These are phyloP conservation scores for Paraphaeosphaeria sporulosa DNA, from an alignment of 2,329 filamentous ascomycete species.

Conservation along the genomic window DNA sequence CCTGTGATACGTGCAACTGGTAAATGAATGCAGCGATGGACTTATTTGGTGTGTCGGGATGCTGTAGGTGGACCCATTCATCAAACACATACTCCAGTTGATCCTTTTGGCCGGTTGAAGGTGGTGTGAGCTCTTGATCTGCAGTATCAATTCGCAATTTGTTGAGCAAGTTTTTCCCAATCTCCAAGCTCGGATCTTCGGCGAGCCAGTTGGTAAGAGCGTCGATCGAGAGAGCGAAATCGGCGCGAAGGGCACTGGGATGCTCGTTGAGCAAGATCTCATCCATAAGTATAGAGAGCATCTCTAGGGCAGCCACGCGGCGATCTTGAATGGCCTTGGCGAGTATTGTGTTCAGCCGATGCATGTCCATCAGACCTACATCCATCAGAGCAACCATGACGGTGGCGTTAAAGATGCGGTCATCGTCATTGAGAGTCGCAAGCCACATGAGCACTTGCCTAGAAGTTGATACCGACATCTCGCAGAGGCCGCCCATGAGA, in stretches of 20 bases:
- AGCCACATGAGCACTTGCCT: conserved; percentile 62
- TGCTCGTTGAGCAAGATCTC: conserved; percentile 79
- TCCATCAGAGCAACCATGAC: conserved; percentile 68
- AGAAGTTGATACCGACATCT: conserved; percentile 65
- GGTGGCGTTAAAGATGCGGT: conserved; percentile 67
- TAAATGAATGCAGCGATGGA: conserved; percentile 78
- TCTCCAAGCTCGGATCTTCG: conserved; percentile 71
- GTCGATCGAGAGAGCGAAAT: conserved; percentile 84
- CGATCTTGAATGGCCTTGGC: conserved; percentile 75
- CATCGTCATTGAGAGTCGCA: conserved; percentile 61
- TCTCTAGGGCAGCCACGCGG: conserved; percentile 76
- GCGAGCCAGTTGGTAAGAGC: conserved; percentile 81
- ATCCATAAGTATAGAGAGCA: conserved; percentile 81
- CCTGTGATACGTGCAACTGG: conserved; percentile 77
- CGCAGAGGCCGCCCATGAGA: conserved; percentile 67
- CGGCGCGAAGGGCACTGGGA: conserved; percentile 79
- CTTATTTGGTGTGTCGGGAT: conserved; percentile 77
- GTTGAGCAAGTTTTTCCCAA: conserved; percentile 74
- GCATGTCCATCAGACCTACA: conserved; percentile 66
- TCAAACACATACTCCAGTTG: conserved; percentile 96
- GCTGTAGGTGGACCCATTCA: conserved; percentile 88
- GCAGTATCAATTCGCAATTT: conserved; percentile 68
- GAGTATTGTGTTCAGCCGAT: conserved; percentile 68
- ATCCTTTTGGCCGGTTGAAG: conserved; percentile 70
- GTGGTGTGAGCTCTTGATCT: conserved; percentile 62